phyloP scores from a whole-genome alignment of 805 yeast species.

The Helenozyma rhizophorensis region DNA sequence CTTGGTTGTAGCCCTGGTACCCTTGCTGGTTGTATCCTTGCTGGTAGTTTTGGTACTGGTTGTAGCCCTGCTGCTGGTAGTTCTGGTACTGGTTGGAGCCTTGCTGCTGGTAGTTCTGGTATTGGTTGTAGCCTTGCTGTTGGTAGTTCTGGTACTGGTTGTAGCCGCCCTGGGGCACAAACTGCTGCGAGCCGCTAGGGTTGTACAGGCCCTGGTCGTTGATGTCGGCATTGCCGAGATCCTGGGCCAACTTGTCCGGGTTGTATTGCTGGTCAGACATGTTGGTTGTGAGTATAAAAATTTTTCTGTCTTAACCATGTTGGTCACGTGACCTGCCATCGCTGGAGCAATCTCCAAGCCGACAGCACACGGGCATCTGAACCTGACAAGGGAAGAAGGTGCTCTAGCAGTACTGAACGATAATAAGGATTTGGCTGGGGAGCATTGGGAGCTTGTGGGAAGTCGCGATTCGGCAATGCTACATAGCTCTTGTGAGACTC shows the following conservation, averaged over 20 bases:
- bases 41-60: slow-evolving; percentile 3
- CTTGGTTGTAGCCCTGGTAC: slow-evolving; percentile 6
- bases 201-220: slow-evolving; percentile 33
- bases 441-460: too few species aligned
- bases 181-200: slow-evolving; percentile 46
- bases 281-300: too few species aligned
- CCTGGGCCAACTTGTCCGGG: slow-evolving; percentile 42
- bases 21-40: slow-evolving; percentile 3
- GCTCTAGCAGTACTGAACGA: too few species aligned
- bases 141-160: slow-evolving; percentile 14
- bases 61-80: slow-evolving; percentile 9
- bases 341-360: too few species aligned
- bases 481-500: too few species aligned
- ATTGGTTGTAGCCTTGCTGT: slow-evolving; percentile 4
- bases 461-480: too few species aligned
- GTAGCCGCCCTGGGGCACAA: slow-evolving; percentile 42
- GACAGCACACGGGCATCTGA: too few species aligned
- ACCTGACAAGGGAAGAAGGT: too few species aligned
- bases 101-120: background rate
- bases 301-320: too few species aligned
- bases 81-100: slow-evolving; percentile 7
- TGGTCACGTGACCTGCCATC: too few species aligned
- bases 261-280: slow-evolving; percentile 25
- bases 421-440: too few species aligned
- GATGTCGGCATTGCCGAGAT: slow-evolving; percentile 40